Evolutionary conservation across 2,329 filamentous ascomycete species (phyloP).

Genomic region (Pestalotiopsis sp.): DNA sequence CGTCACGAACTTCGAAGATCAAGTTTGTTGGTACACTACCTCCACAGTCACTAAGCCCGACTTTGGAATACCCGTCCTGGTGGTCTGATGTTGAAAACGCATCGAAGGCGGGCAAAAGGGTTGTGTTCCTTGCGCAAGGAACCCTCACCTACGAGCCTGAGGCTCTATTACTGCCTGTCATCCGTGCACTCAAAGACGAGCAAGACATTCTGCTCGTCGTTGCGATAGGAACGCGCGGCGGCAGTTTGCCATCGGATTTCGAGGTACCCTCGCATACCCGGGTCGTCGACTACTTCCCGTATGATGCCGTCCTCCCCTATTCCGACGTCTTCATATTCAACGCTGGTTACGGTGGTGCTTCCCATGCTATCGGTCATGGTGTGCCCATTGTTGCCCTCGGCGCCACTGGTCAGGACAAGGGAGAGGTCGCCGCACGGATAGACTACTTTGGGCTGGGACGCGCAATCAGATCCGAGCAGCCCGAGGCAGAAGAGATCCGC

Average conservation of each 20-base stretch:
- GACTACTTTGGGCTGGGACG: conserved; percentile 1
- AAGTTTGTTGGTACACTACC: conserved; percentile 45
- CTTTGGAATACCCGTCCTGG: conserved; percentile 41
- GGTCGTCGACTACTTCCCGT: conserved; percentile 49
- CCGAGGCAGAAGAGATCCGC: neutral
- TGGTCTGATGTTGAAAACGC: conserved; percentile 44
- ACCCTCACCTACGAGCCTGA: conserved; percentile 41
- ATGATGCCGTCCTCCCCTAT: conserved; percentile 46
- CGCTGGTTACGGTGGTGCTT: conserved; percentile 16
- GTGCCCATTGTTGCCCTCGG: conserved; percentile 16
- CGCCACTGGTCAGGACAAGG: conserved; percentile 12
- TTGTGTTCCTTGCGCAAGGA: conserved; percentile 51
- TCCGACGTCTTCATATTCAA: conserved; percentile 30
- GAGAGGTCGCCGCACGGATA: conserved; percentile 11
- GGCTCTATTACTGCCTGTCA: conserved; percentile 46
- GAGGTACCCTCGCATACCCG: conserved; percentile 42
- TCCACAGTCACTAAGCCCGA: conserved; percentile 27
- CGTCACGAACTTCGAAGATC: conserved; percentile 38
- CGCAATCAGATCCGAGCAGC: neutral
- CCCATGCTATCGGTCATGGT: conserved; percentile 37
- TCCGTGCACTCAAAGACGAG: conserved; percentile 41
- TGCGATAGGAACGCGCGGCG: conserved; percentile 30
- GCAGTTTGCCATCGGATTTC: conserved; percentile 26
- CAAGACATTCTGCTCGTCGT: conserved; percentile 41
- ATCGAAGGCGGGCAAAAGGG: conserved; percentile 32